These are phyloP conservation scores for Corchorus olitorius DNA, from an alignment of 345 rosid genomes.

Conservation along the genomic window DNA sequence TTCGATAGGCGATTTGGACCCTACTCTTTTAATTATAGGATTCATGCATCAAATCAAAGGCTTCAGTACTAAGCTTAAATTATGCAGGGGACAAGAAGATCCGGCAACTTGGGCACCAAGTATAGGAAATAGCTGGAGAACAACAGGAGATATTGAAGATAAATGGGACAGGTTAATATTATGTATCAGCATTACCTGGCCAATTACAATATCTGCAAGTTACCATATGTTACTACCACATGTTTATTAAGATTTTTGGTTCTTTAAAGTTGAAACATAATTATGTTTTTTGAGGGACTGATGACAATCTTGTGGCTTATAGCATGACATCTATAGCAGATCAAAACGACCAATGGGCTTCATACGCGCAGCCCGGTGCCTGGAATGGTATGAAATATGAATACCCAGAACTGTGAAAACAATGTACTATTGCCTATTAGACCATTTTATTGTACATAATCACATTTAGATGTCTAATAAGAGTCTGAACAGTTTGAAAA, in stretches of 20 bases:
- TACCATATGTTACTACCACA: not conserved
- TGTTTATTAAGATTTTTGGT: not conserved
- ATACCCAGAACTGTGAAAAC: not conserved
- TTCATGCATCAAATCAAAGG: no score
- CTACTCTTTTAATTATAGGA: no score
- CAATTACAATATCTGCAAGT: not conserved
- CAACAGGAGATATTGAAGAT: conserved; percentile 56
- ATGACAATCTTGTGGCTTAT: not conserved
- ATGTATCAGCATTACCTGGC: no score
- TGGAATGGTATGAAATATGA: conserved; percentile 54
- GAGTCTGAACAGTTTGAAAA: not conserved
- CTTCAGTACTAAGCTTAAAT: not conserved
- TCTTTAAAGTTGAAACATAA: not conserved
- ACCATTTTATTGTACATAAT: not conserved
- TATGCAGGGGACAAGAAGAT: conserved; percentile 56
- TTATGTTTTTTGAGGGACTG: not conserved
- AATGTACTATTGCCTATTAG: not conserved
- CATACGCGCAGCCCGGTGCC: conserved; percentile 67
- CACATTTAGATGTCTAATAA: not conserved
- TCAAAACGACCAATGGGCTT: conserved; percentile 60
- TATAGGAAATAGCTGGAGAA: conserved; percentile 73
- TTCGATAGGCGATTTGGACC: no score
- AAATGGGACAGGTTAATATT: conserved; percentile 53
- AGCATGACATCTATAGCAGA: conserved; percentile 61
- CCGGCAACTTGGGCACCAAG: conserved; percentile 68